Percentiles rank a stretch among this genome's conserved stretches.
Evolutionary conservation across 192 early-diverging fungal species (phyloP).

Genomic region (Backusella mclennaniae): DNA sequence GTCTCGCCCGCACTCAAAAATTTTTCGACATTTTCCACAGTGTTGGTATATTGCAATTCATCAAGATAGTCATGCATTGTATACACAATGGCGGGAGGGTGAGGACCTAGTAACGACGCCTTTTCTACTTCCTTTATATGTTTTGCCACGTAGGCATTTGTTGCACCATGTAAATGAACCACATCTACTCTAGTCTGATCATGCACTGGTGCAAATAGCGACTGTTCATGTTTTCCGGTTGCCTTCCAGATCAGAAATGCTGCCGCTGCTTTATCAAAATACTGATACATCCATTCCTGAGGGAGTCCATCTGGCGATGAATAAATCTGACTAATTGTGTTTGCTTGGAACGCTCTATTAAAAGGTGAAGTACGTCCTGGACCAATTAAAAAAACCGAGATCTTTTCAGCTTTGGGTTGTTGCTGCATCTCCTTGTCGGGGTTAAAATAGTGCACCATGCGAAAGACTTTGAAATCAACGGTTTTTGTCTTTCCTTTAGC

Average conservation of each 20-base stretch:
- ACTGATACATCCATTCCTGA: slow-evolving; percentile 57
- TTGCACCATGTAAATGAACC: slow-evolving; percentile 56
- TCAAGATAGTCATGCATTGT: slow-evolving; percentile 61
- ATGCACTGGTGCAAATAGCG: slow-evolving; percentile 41
- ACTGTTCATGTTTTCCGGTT: slow-evolving; percentile 41
- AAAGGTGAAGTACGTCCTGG: slow-evolving; percentile 44
- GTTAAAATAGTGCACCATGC: slow-evolving; percentile 28
- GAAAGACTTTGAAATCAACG: slow-evolving; percentile 37
- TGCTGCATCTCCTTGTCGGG: neutral
- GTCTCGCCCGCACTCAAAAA: slow-evolving; percentile 43
- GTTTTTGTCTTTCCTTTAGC: slow-evolving; percentile 25
- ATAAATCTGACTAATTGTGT: slow-evolving; percentile 43
- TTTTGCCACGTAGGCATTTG: slow-evolving; percentile 50
- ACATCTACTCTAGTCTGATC: slow-evolving; percentile 42
- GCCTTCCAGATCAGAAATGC: slow-evolving; percentile 43
- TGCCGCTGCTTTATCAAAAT: slow-evolving; percentile 53
- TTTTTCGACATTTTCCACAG: slow-evolving; percentile 44
- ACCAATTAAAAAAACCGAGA: slow-evolving; percentile 53
- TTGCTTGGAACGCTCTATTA: slow-evolving; percentile 41
- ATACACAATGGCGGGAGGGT: slow-evolving; percentile 49
- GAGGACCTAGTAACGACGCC: slow-evolving; percentile 23
- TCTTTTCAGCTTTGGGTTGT: neutral
- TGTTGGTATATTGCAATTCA: slow-evolving; percentile 54
- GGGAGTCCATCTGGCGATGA: slow-evolving; percentile 47
- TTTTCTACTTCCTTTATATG: slow-evolving; percentile 37